Evolutionary conservation across 2,329 filamentous ascomycete species (phyloP).

Genomic region (Fusarium sp.): DNA sequence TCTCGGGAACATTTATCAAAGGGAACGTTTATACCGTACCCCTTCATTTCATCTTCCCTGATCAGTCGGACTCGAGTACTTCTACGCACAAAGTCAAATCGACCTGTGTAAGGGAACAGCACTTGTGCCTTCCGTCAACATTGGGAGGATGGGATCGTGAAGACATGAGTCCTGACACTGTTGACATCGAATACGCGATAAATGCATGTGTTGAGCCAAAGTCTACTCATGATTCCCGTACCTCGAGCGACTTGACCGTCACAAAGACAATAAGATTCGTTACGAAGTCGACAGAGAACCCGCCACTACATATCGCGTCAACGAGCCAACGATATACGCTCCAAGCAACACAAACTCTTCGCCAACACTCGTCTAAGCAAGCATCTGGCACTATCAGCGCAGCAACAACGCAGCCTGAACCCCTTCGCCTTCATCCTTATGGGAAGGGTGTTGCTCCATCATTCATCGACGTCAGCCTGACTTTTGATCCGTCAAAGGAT

Average conservation of each 20-base stretch:
- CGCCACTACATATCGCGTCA: neutral
- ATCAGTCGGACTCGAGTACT: neutral
- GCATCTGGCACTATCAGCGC: neutral
- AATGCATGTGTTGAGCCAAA: neutral
- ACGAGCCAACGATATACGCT: neutral
- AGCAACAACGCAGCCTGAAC: neutral
- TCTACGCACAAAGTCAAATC: neutral
- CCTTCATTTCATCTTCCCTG: neutral
- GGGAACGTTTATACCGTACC: neutral
- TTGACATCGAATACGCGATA: neutral
- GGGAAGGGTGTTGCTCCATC: neutral
- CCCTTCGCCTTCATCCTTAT: neutral
- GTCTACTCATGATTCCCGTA: neutral
- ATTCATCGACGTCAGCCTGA: neutral
- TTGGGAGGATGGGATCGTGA: neutral
- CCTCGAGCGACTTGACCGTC: neutral
- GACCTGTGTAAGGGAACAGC: neutral
- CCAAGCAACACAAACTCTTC: neutral
- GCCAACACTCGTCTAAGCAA: neutral
- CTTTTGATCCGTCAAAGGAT: neutral
- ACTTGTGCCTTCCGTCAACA: neutral
- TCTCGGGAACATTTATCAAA: neutral
- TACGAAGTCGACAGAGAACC: neutral
- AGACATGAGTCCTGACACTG: neutral
- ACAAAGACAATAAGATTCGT: neutral